Evolutionary conservation across 2,329 filamentous ascomycete species (phyloP), one percentile per base, ranked within the genome.

Genomic region (Cercospora sp.): DNA sequence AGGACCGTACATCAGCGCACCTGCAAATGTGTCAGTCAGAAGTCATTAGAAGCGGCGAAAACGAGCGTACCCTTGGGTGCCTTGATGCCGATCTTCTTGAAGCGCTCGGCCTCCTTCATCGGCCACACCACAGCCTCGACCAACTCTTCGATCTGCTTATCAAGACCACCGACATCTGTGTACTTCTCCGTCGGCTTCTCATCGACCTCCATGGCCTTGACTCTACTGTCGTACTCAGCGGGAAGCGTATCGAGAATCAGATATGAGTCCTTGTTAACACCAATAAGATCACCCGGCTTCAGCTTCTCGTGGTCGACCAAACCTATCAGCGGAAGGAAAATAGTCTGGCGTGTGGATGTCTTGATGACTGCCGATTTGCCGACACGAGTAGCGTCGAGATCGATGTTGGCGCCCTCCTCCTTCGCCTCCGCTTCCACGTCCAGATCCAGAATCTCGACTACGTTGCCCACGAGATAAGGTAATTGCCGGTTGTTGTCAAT

Each of bases 21-120:
- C 95, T 97, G 69, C 40, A 7, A 45, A 45, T 23, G 48, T 58
- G 63, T 72, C 45, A 72, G 69, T 57, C 5, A 20, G n/a, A 5
- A 63, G 59, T 16, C 0, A 16, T 18, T n/a, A 1, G 12, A 9
- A 36, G 36, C 12, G 5, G 26, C 30, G 40, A n/a, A 10, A 36
- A 8, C 28, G 20, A 26, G 28, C 68, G 42, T 67, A 97, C 95
- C 95, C 84, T 99, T 99, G 13, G 95, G 95, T 48, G 95, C 94
- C 84, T 99, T 99, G 86, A 99, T 99, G 74, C 95, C 95, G 77
- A 99, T 97, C 87, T 97, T 98, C 87, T 97, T 98, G 85, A 99
- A 99, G 20, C 94, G 89, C 75, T 99, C 96, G 1, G 95, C 94
- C 83, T 99, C 94, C 87, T 98, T 98, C 95, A 99, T 99, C 1